phyloP scores from a whole-genome alignment of 169 alveolate species.

The Cystoisospora suis region DNA sequence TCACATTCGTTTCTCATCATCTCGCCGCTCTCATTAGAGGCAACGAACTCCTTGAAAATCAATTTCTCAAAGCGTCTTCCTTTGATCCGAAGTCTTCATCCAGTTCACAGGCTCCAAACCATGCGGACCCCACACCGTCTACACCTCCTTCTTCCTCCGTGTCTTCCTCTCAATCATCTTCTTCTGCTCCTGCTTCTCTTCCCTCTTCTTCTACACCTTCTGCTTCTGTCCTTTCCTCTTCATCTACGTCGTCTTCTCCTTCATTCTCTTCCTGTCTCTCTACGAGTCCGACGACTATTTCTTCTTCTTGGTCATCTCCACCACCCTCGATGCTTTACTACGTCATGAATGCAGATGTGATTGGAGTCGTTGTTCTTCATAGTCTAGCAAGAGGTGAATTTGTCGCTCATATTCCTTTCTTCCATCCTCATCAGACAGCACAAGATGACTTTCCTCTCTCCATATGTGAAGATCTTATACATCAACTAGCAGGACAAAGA shows the following conservation, averaged over 20 bases:
- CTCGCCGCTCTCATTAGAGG: constrained; percentile 34
- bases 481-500: constrained; percentile 21
- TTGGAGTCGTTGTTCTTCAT: constrained; percentile 89
- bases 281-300: neutral
- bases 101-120: neutral
- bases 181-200: neutral
- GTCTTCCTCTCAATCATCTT: neutral
- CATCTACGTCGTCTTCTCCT: constrained; percentile 11
- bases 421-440: constrained; percentile 43
- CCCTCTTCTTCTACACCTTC: neutral
- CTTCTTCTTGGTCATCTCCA: neutral
- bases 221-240: neutral
- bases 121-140: neutral
- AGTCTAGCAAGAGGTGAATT: constrained; percentile 86
- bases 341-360: constrained; percentile 81
- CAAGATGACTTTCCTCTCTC: neutral
- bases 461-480: neutral
- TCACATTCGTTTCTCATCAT: constrained; percentile 46
- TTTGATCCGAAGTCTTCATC: too few species aligned
- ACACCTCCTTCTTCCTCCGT: constrained; percentile 39
- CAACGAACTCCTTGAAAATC: neutral
- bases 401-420: constrained; percentile 90
- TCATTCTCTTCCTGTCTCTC: constrained; percentile 16
- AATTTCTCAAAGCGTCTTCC: too few species aligned
- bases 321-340: constrained; percentile 80